These are phyloP conservation scores for Trametes meyenii DNA, from an alignment of 768 basidiomycete species.

Conservation along the genomic window DNA sequence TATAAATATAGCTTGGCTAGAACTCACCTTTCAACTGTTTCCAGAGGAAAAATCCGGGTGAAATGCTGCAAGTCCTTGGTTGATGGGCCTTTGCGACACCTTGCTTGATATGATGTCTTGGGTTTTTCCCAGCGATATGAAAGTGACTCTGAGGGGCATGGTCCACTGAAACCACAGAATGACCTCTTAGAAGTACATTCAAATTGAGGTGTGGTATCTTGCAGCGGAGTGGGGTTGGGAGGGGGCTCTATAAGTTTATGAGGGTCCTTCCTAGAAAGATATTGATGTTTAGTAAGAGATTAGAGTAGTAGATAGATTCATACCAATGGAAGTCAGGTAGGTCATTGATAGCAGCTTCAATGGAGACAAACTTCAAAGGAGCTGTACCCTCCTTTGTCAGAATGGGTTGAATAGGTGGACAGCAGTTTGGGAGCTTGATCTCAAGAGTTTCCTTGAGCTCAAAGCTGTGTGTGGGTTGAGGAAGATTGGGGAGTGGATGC, in stretches of 20 bases:
- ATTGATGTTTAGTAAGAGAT: not conserved
- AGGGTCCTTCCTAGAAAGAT: constrained; percentile 24
- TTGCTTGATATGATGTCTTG: constrained; percentile 46
- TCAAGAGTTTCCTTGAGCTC: constrained; percentile 44
- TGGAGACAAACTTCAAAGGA: constrained; percentile 50
- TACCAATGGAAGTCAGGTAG: constrained; percentile 78
- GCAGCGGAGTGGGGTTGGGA: too few relatives aligned
- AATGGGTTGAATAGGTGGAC: constrained; percentile 46
- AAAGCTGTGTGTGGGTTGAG: constrained; percentile 48
- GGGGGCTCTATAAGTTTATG: constrained; percentile 35
- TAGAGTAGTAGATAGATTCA: not conserved
- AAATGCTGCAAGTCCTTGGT: constrained; percentile 67
- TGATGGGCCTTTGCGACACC: constrained; percentile 44
- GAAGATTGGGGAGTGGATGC: constrained; percentile 41
- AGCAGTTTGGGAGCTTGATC: constrained; percentile 52
- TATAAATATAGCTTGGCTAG: not conserved
- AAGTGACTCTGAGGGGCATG: constrained; percentile 11
- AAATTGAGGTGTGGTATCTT: constrained; percentile 22
- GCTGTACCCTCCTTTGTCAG: constrained; percentile 52
- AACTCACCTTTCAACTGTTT: constrained; percentile 61
- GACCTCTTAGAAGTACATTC: constrained; percentile 40
- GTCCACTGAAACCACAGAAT: constrained; percentile 38
- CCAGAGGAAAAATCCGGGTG: constrained; percentile 53
- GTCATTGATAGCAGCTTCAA: constrained; percentile 76
- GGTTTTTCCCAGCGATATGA: constrained; percentile 41